Evolutionary conservation across 805 yeast species (phyloP).

Genomic region (Candida adriatica): DNA sequence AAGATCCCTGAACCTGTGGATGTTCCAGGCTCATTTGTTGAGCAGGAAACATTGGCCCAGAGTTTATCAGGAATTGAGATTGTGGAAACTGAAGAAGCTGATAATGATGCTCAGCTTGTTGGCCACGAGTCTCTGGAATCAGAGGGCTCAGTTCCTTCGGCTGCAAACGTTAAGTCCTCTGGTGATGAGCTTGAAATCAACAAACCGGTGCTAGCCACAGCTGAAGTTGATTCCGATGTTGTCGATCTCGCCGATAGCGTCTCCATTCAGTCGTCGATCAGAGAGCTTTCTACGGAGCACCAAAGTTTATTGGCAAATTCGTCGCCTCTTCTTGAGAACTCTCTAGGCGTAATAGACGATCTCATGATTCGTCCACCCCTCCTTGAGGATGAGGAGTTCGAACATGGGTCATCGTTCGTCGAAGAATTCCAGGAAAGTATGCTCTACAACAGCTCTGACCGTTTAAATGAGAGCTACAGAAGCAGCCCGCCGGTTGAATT

Average conservation of each 20-base stretch:
- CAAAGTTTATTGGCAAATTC: conserved; percentile 9
- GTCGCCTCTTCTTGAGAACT: conserved; percentile 2
- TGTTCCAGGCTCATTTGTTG: conserved; percentile 1
- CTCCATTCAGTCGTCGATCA: conserved; percentile 11
- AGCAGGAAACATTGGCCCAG: not conserved
- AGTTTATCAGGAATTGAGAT: not conserved
- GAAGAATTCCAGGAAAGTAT: conserved; percentile 16
- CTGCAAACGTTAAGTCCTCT: not conserved
- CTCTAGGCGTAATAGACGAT: conserved; percentile 3
- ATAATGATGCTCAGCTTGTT: too few relatives aligned
- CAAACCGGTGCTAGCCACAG: not conserved
- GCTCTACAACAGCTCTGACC: conserved; percentile 13
- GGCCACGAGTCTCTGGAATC: not conserved
- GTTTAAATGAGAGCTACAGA: conserved; percentile 12
- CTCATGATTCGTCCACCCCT: conserved; percentile 6
- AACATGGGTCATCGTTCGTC: conserved; percentile 10
- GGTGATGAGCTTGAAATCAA: not conserved
- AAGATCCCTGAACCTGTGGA: conserved; percentile 1
- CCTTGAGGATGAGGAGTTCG: conserved; percentile 3
- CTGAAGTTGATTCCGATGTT: not conserved
- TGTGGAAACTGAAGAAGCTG: not conserved
- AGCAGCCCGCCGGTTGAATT: not conserved
- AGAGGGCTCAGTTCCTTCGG: not conserved
- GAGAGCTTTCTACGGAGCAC: conserved; percentile 5
- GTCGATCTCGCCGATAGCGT: not conserved